Evolutionary conservation across 176 grass and related monocot genomes (phyloP).

Genomic region (Leersia perrieri): DNA sequence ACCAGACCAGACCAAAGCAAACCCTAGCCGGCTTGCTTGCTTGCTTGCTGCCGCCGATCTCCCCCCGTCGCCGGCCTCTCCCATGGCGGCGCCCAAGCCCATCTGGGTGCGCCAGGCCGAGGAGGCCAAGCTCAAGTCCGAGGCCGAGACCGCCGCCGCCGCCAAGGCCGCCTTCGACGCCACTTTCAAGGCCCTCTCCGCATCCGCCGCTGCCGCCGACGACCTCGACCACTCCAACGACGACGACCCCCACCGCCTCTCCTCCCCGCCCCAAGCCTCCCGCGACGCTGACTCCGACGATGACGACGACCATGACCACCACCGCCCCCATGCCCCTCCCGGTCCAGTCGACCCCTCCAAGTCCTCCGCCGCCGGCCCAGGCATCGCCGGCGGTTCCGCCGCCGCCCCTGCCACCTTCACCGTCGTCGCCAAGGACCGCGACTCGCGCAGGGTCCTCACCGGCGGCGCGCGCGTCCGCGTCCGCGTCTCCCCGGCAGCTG

Average conservation of each 20-base stretch:
- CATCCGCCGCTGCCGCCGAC: constrained; percentile 25
- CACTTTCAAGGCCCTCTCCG: constrained; percentile 70
- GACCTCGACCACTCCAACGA: constrained; percentile 14
- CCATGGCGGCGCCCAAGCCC: constrained; percentile 59
- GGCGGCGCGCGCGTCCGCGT: constrained; percentile 59
- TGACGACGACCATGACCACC: constrained; percentile 36
- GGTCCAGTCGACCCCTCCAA: constrained; percentile 69
- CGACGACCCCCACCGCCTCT: constrained; percentile 13
- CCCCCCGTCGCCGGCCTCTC: neutral
- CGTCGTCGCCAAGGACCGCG: constrained; percentile 64
- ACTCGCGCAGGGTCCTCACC: constrained; percentile 44
- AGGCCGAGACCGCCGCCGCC: constrained; percentile 79
- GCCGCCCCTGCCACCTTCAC: constrained; percentile 57
- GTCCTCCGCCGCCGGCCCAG: constrained; percentile 63
- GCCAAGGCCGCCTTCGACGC: constrained; percentile 96
- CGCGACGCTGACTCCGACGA: constrained; percentile 5
- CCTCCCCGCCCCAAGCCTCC: constrained; percentile 32
- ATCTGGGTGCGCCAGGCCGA: constrained; percentile 94
- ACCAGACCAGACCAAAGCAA: neutral
- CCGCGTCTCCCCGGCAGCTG: constrained; percentile 55
- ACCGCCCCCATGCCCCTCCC: constrained; percentile 35
- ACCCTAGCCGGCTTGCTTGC: too few relatives aligned
- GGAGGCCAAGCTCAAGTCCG: constrained; percentile 95
- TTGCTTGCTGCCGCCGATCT: constrained; percentile 17
- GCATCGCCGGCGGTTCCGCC: constrained; percentile 64